phyloP scores from a whole-genome alignment of 2,329 filamentous ascomycete genomes.

The Cordyceps javanica region DNA sequence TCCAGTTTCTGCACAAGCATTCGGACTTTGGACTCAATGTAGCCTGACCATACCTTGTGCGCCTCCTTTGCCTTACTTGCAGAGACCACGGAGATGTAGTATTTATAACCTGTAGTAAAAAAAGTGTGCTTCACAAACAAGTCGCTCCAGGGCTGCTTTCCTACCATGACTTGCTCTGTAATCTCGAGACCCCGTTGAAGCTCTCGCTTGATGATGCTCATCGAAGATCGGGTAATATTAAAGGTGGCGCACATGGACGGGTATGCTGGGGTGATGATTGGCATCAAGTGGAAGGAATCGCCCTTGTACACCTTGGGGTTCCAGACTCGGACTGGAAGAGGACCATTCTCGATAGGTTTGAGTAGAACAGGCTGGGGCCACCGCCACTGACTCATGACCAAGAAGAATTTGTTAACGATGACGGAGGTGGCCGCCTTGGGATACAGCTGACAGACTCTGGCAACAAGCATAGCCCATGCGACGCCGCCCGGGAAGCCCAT shows the following conservation, averaged over 20 bases:
- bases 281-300: slow-evolving; percentile 88
- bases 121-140: slow-evolving; percentile 88
- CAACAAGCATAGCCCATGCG: slow-evolving; percentile 96
- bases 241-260: slow-evolving; percentile 97
- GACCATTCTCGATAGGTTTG: slow-evolving; percentile 78
- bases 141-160: slow-evolving; percentile 75
- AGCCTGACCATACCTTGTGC: slow-evolving; percentile 81
- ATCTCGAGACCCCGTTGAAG: slow-evolving; percentile 72
- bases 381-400: slow-evolving; percentile 82
- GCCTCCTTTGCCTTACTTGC: slow-evolving; percentile 78
- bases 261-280: slow-evolving; percentile 95
- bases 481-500: slow-evolving; percentile 96
- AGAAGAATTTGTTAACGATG: slow-evolving; percentile 90
- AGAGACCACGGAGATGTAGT: slow-evolving; percentile 84
- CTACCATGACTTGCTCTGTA: slow-evolving; percentile 70
- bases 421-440: slow-evolving; percentile 85
- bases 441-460: slow-evolving; percentile 91
- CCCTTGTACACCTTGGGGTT: slow-evolving; percentile 81
- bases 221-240: slow-evolving; percentile 84
- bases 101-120: slow-evolving; percentile 89
- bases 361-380: slow-evolving; percentile 93
- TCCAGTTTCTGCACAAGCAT: slow-evolving; percentile 80
- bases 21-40: slow-evolving; percentile 89
- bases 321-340: slow-evolving; percentile 81
- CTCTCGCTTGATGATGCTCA: slow-evolving; percentile 76